These are phyloP conservation scores for Leishmania lainsoni DNA, from an alignment of 208 protist genomes.

Conservation along the genomic window DNA sequence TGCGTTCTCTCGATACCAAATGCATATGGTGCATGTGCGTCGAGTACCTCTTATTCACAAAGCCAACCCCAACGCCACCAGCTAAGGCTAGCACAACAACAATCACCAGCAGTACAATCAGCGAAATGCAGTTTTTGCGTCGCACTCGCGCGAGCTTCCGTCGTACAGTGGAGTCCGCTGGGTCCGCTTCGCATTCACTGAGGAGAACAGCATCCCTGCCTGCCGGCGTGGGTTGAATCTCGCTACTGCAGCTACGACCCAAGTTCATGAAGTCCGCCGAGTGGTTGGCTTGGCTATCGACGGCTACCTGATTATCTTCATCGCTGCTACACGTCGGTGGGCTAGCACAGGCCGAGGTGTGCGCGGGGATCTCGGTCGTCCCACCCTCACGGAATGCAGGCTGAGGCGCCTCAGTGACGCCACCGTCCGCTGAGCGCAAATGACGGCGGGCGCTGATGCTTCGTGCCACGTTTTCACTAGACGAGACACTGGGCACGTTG, in stretches of 20 bases:
- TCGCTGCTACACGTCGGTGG: neutral
- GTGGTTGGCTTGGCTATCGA: neutral
- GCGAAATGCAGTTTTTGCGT: constrained; percentile 32
- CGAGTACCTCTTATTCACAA: constrained; percentile 44
- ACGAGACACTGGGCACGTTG: neutral
- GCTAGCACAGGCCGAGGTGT: neutral
- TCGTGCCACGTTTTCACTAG: too few relatives aligned
- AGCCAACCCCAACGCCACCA: constrained; percentile 41
- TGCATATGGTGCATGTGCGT: constrained; percentile 24
- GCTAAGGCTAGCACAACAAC: constrained; percentile 46
- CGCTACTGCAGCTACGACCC: neutral
- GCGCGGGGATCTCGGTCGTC: neutral
- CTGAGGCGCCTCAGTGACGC: neutral
- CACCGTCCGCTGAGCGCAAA: neutral
- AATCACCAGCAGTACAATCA: constrained; percentile 26
- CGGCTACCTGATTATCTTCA: neutral
- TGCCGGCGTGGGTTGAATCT: neutral
- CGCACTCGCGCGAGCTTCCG: constrained; percentile 29
- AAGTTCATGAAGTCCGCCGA: constrained; percentile 4
- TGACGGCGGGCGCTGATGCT: neutral
- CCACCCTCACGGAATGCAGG: neutral
- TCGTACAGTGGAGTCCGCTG: constrained; percentile 1
- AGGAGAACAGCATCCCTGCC: constrained; percentile 16
- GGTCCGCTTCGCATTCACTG: constrained; percentile 14
- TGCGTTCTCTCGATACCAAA: constrained; percentile 32